phyloP scores from a whole-genome alignment of 2,329 filamentous ascomycete genomes.

The Periconia digitata region DNA sequence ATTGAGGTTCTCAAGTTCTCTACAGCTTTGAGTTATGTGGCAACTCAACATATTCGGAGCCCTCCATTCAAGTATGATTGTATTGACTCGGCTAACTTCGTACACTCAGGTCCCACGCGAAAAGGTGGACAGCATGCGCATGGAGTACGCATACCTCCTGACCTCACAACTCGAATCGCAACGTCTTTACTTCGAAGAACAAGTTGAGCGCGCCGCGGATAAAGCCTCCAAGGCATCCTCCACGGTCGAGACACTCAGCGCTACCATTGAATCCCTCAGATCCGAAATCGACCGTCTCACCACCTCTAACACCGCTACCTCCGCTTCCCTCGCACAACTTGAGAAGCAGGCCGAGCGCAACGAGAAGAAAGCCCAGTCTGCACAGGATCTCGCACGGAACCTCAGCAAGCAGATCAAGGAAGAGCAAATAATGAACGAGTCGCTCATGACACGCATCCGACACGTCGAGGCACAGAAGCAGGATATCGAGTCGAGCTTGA shows the following conservation, averaged over 20 bases:
- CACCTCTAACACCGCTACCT: slow-evolving; percentile 52
- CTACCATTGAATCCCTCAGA: slow-evolving; percentile 53
- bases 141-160: slow-evolving; percentile 93
- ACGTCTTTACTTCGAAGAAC: slow-evolving; percentile 89
- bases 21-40: too few species aligned
- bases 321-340: slow-evolving; percentile 64
- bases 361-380: slow-evolving; percentile 63
- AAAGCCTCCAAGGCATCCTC: slow-evolving; percentile 77
- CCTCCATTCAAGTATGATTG: too few species aligned
- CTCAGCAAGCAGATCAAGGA: slow-evolving; percentile 78
- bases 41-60: too few species aligned
- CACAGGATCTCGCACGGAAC: slow-evolving; percentile 72
- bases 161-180: slow-evolving; percentile 93
- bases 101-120: slow-evolving; percentile 72
- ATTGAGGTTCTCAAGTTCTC: too few species aligned
- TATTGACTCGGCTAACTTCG: too few species aligned
- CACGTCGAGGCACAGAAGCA: slow-evolving; percentile 63
- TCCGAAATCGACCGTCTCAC: slow-evolving; percentile 58
- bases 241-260: slow-evolving; percentile 63
- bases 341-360: slow-evolving; percentile 70
- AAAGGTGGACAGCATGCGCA: slow-evolving; percentile 75
- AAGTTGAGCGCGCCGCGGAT: slow-evolving; percentile 83
- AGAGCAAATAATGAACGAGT: slow-evolving; percentile 81
- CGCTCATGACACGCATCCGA: slow-evolving; percentile 78
- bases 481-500: slow-evolving; percentile 53